Percentiles rank a stretch among this genome's conserved stretches.
These are phyloP conservation scores for Arthrobotrys musiformis DNA, from an alignment of 2,329 filamentous ascomycete species.

Conservation along the genomic window DNA sequence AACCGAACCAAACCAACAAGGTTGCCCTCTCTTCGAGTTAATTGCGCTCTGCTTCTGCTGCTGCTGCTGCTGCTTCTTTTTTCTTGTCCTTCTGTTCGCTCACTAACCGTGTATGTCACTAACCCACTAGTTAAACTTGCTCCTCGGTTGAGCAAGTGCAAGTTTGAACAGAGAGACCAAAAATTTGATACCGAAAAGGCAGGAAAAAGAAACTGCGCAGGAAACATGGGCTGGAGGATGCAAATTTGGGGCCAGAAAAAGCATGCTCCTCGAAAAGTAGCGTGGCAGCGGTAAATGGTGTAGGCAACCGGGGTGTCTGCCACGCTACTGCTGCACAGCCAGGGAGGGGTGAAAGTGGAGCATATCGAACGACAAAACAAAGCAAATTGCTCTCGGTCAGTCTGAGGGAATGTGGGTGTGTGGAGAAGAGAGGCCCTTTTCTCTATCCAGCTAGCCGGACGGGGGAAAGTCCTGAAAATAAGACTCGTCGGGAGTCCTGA, in stretches of 20 bases:
- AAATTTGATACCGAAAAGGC: constrained; percentile 49
- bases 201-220: constrained; percentile 40
- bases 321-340: constrained; percentile 55
- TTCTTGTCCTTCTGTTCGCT: too few species aligned
- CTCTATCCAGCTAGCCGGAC: constrained; percentile 27
- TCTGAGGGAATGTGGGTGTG: not conserved
- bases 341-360: constrained; percentile 52
- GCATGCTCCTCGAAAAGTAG: constrained; percentile 53
- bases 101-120: too few species aligned
- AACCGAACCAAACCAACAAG: constrained; percentile 35
- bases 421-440: constrained; percentile 39
- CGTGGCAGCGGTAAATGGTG: constrained; percentile 56
- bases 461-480: constrained; percentile 28
- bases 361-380: not conserved
- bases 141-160: constrained; percentile 46
- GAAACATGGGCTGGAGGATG: not conserved
- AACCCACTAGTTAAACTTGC: not conserved
- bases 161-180: constrained; percentile 19
- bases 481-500: constrained; percentile 32
- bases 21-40: constrained; percentile 22
- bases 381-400: too few species aligned
- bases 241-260: constrained; percentile 28
- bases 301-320: constrained; percentile 56
- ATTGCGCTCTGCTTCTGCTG: constrained; percentile 12
- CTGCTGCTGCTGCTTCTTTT: too few species aligned